Percentiles rank a stretch among this genome's conserved stretches.
Evolutionary conservation across 225 moss, liverwort and hornwort genomes (phyloP).

Genomic region (Sphagnum contortum): DNA sequence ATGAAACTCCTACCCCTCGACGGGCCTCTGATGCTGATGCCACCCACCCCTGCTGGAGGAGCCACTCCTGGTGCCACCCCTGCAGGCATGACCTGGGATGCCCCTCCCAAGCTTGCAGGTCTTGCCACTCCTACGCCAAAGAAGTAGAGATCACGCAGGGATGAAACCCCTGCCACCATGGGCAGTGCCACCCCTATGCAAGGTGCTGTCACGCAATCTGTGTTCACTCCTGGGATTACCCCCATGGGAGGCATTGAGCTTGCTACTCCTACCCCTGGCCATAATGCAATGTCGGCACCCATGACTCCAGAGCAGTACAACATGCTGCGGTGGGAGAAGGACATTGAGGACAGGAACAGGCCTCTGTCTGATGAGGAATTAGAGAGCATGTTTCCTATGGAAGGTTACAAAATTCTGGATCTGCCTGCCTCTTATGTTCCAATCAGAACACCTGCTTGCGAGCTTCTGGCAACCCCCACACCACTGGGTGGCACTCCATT

Average conservation of each 20-base stretch:
- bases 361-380: slow-evolving; percentile 88
- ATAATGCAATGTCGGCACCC: slow-evolving; percentile 85
- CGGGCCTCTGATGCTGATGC: slow-evolving; percentile 91
- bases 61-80: slow-evolving; percentile 92
- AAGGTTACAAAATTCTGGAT: slow-evolving; percentile 87
- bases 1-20: slow-evolving; percentile 95
- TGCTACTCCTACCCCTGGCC: slow-evolving; percentile 93
- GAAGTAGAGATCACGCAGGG: slow-evolving; percentile 97
- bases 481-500: slow-evolving; percentile 92
- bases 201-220: slow-evolving; percentile 74
- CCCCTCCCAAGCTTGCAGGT: slow-evolving; percentile 86
- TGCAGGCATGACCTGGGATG: slow-evolving; percentile 99
- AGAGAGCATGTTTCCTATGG: slow-evolving; percentile 97
- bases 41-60: slow-evolving; percentile 85
- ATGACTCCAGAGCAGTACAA: slow-evolving; percentile 99
- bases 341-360: slow-evolving; percentile 93
- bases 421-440: slow-evolving; percentile 94
- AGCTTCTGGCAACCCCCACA: slow-evolving; percentile 90
- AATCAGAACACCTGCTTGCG: slow-evolving; percentile 93
- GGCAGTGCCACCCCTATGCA: slow-evolving; percentile 92
- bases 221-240: slow-evolving; percentile 92
- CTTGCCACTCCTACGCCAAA: slow-evolving; percentile 95
- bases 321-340: slow-evolving; percentile 99
- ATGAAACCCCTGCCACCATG: slow-evolving; percentile 96
- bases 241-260: slow-evolving; percentile 94